Conservation (phyloP, 768 basidiomycete genomes). For the Piloderma croceum region DNA sequence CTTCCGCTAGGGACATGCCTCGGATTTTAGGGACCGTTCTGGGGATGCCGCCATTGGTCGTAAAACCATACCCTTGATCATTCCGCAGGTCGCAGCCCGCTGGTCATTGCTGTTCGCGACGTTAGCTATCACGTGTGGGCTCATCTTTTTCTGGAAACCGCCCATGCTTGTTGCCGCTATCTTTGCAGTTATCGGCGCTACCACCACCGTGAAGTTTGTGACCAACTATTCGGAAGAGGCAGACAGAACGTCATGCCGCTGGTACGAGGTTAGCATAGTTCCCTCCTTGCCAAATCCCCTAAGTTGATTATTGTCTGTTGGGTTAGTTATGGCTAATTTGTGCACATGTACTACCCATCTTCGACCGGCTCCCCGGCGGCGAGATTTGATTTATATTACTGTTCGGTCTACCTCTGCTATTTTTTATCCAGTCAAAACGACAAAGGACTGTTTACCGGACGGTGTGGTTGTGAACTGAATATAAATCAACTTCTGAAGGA, state of each 20-base stretch:
- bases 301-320: background rate
- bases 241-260: conserved; percentile 14
- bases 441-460: no score
- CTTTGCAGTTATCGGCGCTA: conserved; percentile 5
- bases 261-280: conserved; percentile 14
- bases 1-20: conserved; percentile 15
- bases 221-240: conserved; percentile 13
- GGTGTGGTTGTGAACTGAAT: no score
- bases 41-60: conserved; percentile 20
- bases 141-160: conserved; percentile 14
- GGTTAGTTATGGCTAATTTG: conserved; percentile 11
- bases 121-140: conserved; percentile 9
- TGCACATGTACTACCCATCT: conserved; percentile 11
- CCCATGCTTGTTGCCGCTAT: conserved; percentile 4
- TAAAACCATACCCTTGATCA: conserved; percentile 15
- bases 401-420: no score
- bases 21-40: conserved; percentile 18
- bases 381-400: background rate
- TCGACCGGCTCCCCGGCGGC: conserved; percentile 2
- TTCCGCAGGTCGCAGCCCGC: conserved; percentile 15
- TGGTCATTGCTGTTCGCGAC: conserved; percentile 15
- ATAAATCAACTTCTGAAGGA: no score
- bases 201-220: conserved; percentile 11
- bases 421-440: no score
- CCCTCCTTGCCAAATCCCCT: background rate